Evolutionary conservation across 441 rosid species (phyloP).

Genomic region (Populus tomentosa): DNA sequence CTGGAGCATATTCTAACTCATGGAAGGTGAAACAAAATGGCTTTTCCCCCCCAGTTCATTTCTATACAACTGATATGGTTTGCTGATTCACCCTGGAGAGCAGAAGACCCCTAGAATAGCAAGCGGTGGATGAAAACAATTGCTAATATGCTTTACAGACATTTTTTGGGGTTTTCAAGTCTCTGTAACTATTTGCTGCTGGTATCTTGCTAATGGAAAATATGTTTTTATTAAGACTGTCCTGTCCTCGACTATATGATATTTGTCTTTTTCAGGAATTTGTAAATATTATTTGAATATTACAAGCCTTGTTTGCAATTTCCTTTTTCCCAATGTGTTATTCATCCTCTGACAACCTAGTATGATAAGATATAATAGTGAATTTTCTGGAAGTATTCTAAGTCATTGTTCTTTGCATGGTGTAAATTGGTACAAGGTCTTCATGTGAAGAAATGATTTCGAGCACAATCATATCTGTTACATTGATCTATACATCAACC

Average conservation of each 20-base stretch:
- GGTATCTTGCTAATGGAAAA: slow-evolving; percentile 7
- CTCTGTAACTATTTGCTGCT: slow-evolving; percentile 16
- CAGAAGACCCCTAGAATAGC: slow-evolving; percentile 16
- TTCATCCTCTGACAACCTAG: background rate
- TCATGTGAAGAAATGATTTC: too few relatives aligned
- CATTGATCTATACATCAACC: too few relatives aligned
- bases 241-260: background rate
- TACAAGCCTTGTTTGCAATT: background rate
- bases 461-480: too few relatives aligned
- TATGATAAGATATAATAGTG: background rate
- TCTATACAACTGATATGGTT: slow-evolving; percentile 6
- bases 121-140: slow-evolving; percentile 19
- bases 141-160: slow-evolving; percentile 15
- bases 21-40: slow-evolving; percentile 23
- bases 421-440: too few relatives aligned
- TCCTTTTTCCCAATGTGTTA: background rate
- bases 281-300: slow-evolving; percentile 15
- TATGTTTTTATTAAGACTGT: background rate
- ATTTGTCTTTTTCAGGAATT: slow-evolving; percentile 9
- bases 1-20: slow-evolving; percentile 26
- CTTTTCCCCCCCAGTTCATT: slow-evolving; percentile 23
- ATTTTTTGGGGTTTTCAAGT: slow-evolving; percentile 4
- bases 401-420: too few relatives aligned
- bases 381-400: background rate
- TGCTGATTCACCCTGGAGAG: slow-evolving; percentile 12